Percentiles rank a stretch among this genome's conserved stretches.
phyloP scores from a whole-genome alignment of 768 basidiomycete species.

The Chalciporus piperatus region DNA sequence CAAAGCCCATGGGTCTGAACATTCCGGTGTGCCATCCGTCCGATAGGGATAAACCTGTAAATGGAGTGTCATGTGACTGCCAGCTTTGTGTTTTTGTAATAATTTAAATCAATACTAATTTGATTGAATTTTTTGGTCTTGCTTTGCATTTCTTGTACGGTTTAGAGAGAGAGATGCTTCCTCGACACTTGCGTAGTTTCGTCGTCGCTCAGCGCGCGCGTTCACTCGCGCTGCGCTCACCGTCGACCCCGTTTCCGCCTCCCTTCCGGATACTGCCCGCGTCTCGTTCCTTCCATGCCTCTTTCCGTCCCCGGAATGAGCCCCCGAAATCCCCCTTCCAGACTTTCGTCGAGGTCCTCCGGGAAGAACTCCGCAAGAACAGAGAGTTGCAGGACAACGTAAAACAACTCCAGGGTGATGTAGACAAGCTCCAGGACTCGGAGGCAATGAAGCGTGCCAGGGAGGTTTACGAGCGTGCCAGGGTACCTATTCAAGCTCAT shows the following conservation, averaged over 20 bases:
- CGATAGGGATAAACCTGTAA: neutral
- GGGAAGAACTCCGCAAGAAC: constrained; percentile 91
- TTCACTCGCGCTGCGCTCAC: constrained; percentile 12
- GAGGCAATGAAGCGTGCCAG: constrained; percentile 91
- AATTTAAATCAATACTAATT: too few species aligned
- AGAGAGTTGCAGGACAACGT: constrained; percentile 95
- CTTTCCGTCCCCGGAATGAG: constrained; percentile 59
- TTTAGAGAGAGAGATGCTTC: constrained; percentile 36
- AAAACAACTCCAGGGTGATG: constrained; percentile 96
- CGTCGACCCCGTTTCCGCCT: constrained; percentile 16
- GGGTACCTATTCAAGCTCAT: constrained; percentile 53
- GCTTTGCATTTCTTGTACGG: neutral
- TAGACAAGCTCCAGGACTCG: constrained; percentile 95
- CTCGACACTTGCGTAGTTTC: constrained; percentile 45
- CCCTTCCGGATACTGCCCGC: constrained; percentile 31
- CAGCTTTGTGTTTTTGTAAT: too few species aligned
- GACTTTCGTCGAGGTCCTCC: constrained; percentile 92
- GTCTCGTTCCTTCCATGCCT: constrained; percentile 57
- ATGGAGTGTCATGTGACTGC: constrained; percentile 7
- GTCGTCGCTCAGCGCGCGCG: constrained; percentile 30
- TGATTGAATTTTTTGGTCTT: constrained; percentile 11
- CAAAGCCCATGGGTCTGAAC: too few species aligned
- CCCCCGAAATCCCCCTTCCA: constrained; percentile 90
- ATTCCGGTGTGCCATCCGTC: too few species aligned
- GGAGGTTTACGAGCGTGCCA: constrained; percentile 90